A percentile compares a stretch with the other conserved stretches of the same genome.
Conservation (phyloP, 805 yeast species). For the Candida argentea region DNA sequence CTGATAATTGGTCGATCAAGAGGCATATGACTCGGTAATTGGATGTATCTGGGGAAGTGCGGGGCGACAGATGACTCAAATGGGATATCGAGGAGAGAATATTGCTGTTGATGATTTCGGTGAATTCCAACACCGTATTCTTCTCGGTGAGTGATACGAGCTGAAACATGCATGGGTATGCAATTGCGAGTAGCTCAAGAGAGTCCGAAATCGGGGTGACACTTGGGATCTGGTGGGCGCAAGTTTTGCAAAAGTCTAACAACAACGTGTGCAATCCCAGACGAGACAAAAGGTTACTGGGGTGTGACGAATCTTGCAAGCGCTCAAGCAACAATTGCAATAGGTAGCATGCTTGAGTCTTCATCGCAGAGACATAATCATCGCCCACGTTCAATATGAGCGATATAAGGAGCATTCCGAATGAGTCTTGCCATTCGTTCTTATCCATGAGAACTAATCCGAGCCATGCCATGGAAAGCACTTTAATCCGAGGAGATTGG, state of each 20-base stretch:
- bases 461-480: constrained; percentile 18
- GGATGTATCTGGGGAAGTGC: not conserved
- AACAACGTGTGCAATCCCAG: constrained; percentile 21
- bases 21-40: constrained; percentile 1
- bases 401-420: constrained; percentile 20
- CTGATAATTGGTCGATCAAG: constrained; percentile 10
- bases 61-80: constrained; percentile 6
- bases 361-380: constrained; percentile 19
- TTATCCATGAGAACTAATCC: constrained; percentile 7
- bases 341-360: constrained; percentile 16
- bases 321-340: constrained; percentile 8
- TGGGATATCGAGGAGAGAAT: constrained; percentile 17
- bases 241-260: constrained; percentile 13
- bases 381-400: constrained; percentile 25
- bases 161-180: constrained; percentile 12
- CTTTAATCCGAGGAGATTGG: constrained; percentile 10
- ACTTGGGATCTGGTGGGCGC: constrained; percentile 20
- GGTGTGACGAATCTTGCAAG: not conserved
- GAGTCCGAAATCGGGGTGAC: constrained; percentile 16
- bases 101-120: constrained; percentile 10
- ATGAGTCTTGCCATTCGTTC: constrained; percentile 4
- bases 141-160: constrained; percentile 6
- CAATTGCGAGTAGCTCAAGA: constrained; percentile 9
- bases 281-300: constrained; percentile 6
- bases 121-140: not conserved